Evolutionary conservation across 495 filamentous ascomycete genomes (phyloP).

Genomic region (Niebla homalea): DNA sequence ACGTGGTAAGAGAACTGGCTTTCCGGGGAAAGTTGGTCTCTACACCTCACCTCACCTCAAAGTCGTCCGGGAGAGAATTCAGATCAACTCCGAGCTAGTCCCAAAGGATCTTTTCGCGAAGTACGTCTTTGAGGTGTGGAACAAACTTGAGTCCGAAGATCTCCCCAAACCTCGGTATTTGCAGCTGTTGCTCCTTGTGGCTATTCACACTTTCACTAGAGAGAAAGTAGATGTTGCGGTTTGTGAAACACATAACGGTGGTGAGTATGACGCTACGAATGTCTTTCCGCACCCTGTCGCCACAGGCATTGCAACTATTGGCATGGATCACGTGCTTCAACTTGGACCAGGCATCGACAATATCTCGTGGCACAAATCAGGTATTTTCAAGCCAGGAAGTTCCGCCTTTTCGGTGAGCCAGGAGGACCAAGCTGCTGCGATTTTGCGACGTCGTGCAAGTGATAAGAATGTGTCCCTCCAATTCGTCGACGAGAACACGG

Average conservation of each 20-base stretch:
- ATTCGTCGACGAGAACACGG: conserved; percentile 41
- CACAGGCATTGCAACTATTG: conserved; percentile 58
- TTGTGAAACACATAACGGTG: conserved; percentile 74
- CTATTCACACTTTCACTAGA: conserved; percentile 58
- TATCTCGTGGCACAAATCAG: conserved; percentile 86
- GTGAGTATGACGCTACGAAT: conserved; percentile 77
- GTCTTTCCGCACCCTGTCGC: conserved; percentile 53
- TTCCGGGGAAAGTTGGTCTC: conserved; percentile 37
- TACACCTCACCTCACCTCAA: conserved; percentile 58
- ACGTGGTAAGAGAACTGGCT: conserved; percentile 22
- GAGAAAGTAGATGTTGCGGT: conserved; percentile 60
- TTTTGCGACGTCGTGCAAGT: conserved; percentile 47
- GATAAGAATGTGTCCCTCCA: conserved; percentile 45
- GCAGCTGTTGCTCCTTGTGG: conserved; percentile 56
- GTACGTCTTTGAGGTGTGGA: conserved; percentile 59
- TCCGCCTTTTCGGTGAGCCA: conserved; percentile 59
- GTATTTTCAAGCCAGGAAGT: conserved; percentile 59
- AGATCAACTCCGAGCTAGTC: conserved; percentile 40
- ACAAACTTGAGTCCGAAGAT: conserved; percentile 23
- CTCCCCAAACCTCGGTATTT: conserved; percentile 39
- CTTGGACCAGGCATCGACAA: conserved; percentile 63
- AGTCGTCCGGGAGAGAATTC: conserved; percentile 50
- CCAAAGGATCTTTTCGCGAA: conserved; percentile 36
- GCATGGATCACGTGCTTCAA: conserved; percentile 63
- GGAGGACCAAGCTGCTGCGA: conserved; percentile 36